phyloP scores from a whole-genome alignment of 2,329 filamentous ascomycete genomes.

The Pestalotiopsis sp. region DNA sequence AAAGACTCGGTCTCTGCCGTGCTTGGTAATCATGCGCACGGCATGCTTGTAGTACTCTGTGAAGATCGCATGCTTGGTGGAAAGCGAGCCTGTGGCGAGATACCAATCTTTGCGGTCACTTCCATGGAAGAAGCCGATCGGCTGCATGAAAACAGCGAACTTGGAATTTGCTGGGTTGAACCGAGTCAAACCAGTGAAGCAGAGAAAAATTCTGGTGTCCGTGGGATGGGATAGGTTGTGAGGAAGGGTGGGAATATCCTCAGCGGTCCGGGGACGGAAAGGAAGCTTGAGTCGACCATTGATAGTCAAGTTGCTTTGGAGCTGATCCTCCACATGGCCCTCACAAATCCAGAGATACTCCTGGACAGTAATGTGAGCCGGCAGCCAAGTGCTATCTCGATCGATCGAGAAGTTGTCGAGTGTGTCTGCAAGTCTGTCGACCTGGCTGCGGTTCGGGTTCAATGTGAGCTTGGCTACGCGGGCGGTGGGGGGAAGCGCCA shows the following conservation, averaged over 20 bases:
- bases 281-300: background rate
- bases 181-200: background rate
- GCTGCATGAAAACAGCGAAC: background rate
- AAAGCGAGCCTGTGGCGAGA: background rate
- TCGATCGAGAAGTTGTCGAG: background rate
- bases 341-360: slow-evolving; percentile 1
- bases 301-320: background rate
- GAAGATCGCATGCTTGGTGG: background rate
- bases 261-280: background rate
- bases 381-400: background rate
- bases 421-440: background rate
- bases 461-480: background rate
- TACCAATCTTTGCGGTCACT: background rate
- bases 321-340: background rate
- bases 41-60: background rate
- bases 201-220: background rate
- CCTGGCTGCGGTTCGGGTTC: background rate
- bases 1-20: background rate
- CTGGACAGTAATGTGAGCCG: background rate
- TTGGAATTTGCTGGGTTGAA: background rate
- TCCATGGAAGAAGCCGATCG: background rate
- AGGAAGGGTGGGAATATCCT: background rate
- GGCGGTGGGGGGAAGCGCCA: background rate
- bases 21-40: background rate
- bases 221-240: background rate